phyloP scores from a whole-genome alignment of 129 eudicot genomes.

The Smallanthus sonchifolius region DNA sequence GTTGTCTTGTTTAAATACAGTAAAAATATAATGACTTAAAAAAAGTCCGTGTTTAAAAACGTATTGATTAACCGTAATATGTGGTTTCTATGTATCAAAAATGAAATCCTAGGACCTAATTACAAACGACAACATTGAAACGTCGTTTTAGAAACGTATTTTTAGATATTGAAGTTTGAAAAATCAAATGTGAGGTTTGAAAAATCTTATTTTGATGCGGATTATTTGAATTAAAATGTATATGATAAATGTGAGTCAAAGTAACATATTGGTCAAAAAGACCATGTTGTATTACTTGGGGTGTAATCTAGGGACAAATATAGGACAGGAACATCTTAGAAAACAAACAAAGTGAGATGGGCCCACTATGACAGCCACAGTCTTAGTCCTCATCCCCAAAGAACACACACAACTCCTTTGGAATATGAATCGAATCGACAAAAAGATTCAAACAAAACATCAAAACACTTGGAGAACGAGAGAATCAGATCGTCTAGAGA shows the following conservation, averaged over 20 bases:
- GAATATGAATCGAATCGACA: constrained; percentile 43
- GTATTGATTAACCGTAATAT: neutral
- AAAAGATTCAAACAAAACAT: constrained; percentile 45
- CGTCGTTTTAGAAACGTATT: too few species aligned
- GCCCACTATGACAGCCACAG: constrained; percentile 31
- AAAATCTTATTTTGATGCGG: neutral
- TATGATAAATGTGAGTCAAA: constrained; percentile 20
- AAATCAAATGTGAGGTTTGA: neutral
- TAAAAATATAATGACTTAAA: neutral
- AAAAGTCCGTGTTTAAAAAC: too few species aligned
- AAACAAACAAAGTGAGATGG: constrained; percentile 27
- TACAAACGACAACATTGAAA: neutral
- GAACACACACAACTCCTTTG: constrained; percentile 38
- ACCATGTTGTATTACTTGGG: constrained; percentile 39
- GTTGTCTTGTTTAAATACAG: neutral
- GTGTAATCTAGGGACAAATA: constrained; percentile 43
- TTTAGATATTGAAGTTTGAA: neutral
- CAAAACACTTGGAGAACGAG: constrained; percentile 37
- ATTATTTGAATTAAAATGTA: neutral
- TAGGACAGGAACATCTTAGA: constrained; percentile 32
- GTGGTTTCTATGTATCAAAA: neutral
- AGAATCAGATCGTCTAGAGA: constrained; percentile 43
- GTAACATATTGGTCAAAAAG: constrained; percentile 38
- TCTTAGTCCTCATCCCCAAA: constrained; percentile 36
- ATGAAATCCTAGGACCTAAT: neutral